phyloP scores from a whole-genome alignment of 768 basidiomycete species.

The Leccinum barrowsii region DNA sequence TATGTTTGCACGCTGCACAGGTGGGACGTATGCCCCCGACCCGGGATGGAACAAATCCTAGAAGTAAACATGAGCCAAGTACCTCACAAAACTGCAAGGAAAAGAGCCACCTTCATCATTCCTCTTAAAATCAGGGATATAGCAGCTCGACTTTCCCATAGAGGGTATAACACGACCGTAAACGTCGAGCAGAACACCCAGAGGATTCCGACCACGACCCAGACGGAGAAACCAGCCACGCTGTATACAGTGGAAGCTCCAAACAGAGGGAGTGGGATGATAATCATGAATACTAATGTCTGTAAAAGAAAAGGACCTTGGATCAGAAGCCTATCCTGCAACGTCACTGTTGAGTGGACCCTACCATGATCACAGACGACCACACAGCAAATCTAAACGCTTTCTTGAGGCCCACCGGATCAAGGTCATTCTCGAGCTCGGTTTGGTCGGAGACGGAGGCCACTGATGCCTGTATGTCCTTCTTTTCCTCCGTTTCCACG shows the following conservation, averaged over 20 bases:
- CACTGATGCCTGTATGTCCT: conserved; percentile 27
- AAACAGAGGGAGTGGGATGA: conserved; percentile 86
- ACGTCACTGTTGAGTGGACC: conserved; percentile 15
- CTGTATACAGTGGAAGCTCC: conserved; percentile 73
- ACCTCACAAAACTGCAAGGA: not conserved
- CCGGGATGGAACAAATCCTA: conserved; percentile 42
- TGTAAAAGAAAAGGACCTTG: conserved; percentile 14
- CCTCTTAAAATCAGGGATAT: conserved; percentile 57
- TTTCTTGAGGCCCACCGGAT: conserved; percentile 59
- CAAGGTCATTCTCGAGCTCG: conserved; percentile 54
- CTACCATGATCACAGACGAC: conserved; percentile 64
- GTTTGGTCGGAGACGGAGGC: conserved; percentile 35
- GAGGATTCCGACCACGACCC: conserved; percentile 78
- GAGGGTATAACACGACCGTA: conserved; percentile 78
- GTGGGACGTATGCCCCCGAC: conserved; percentile 36
- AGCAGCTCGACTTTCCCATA: conserved; percentile 78
- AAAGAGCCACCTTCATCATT: conserved; percentile 52
- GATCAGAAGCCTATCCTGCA: not conserved
- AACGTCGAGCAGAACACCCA: conserved; percentile 81
- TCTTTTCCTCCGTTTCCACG: conserved; percentile 40
- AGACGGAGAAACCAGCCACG: conserved; percentile 62
- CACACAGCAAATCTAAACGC: conserved; percentile 81
- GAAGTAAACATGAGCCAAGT: not conserved
- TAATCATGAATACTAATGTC: conserved; percentile 61
- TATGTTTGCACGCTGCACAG: not conserved